These are phyloP conservation scores for Pezizomycotina sp. DNA, from an alignment of 2,329 filamentous ascomycete genomes.

Conservation along the genomic window DNA sequence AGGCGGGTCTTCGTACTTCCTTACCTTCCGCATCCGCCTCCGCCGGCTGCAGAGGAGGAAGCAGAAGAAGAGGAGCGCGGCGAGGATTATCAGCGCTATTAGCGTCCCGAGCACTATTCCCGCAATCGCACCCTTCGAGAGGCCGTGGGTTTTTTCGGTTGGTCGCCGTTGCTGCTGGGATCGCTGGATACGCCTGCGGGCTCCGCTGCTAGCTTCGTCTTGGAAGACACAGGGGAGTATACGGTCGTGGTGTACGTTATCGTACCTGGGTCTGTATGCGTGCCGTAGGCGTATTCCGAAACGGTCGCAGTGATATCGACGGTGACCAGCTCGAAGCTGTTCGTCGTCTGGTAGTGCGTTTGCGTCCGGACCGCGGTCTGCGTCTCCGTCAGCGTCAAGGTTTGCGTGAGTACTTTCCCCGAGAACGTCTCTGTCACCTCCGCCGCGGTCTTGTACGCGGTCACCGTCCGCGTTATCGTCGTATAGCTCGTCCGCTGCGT, in stretches of 20 bases:
- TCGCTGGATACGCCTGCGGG: background rate
- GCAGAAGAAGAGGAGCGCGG: no score
- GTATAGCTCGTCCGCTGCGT: constrained; percentile 12
- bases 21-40: no score
- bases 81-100: constrained; percentile 1
- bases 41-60: no score
- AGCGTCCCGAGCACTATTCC: constrained; percentile 1
- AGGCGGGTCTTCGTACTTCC: no score
- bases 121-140: background rate
- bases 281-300: constrained; percentile 14
- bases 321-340: constrained; percentile 7
- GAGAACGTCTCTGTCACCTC: constrained; percentile 6
- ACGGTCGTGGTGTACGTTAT: constrained; percentile 9
- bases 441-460: constrained; percentile 13
- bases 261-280: constrained; percentile 5
- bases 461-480: constrained; percentile 11
- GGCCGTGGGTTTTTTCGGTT: background rate
- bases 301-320: constrained; percentile 7
- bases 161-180: background rate
- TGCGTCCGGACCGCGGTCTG: constrained; percentile 11
- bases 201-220: no score
- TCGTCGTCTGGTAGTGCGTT: constrained; percentile 16
- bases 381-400: constrained; percentile 9
- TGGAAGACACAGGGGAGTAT: no score
- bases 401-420: constrained; percentile 5